phyloP scores from a whole-genome alignment of 495 filamentous ascomycete species.

The Podospora pseudocomata region DNA sequence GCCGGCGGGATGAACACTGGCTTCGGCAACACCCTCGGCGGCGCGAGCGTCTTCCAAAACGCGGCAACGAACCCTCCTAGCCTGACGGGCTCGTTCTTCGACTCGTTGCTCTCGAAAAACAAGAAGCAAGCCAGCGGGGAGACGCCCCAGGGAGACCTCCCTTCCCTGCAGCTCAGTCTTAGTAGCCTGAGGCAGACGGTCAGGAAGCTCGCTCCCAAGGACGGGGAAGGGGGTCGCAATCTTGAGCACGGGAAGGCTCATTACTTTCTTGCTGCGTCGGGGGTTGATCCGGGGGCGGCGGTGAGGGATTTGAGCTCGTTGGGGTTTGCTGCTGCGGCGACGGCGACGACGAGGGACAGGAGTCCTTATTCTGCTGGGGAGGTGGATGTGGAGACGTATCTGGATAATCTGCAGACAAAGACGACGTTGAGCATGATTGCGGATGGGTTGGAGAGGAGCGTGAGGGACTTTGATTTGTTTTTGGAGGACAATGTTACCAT shows the following conservation, averaged over 20 bases:
- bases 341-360: background rate
- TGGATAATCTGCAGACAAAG: slow-evolving; percentile 80
- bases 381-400: slow-evolving; percentile 77
- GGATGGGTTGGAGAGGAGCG: slow-evolving; percentile 79
- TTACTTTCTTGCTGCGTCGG: slow-evolving; percentile 86
- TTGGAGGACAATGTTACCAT: slow-evolving; percentile 90
- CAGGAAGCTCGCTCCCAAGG: slow-evolving; percentile 63
- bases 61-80: slow-evolving; percentile 14
- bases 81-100: slow-evolving; percentile 67
- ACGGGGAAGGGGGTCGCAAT: slow-evolving; percentile 39
- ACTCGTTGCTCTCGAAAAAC: slow-evolving; percentile 77
- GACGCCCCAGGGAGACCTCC: slow-evolving; percentile 54
- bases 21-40: background rate
- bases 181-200: slow-evolving; percentile 84
- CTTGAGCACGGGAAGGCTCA: slow-evolving; percentile 65
- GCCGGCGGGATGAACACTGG: background rate
- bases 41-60: background rate
- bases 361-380: slow-evolving; percentile 42
- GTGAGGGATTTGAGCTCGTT: slow-evolving; percentile 68
- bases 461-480: slow-evolving; percentile 86
- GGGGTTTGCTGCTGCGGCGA: slow-evolving; percentile 35
- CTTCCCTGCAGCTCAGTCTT: slow-evolving; percentile 74
- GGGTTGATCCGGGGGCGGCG: slow-evolving; percentile 71
- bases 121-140: slow-evolving; percentile 57
- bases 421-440: slow-evolving; percentile 87